phyloP scores from a whole-genome alignment of 108 stramenopile species.

The Conticribra weissflogii region DNA sequence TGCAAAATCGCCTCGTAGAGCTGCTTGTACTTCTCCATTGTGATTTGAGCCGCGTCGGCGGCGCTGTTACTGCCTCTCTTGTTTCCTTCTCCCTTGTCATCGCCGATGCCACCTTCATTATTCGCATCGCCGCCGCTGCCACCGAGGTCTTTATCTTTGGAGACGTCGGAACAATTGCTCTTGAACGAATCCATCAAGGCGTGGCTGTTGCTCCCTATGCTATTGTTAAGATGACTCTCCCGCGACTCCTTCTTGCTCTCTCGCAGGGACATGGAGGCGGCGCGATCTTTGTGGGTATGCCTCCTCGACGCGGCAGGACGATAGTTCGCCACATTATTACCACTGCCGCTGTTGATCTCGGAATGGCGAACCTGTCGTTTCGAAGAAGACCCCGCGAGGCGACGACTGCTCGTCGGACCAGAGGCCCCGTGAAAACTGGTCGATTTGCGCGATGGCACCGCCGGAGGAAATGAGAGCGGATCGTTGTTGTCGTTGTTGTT shows the following conservation, averaged over 20 bases:
- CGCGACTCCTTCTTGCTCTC: too few relatives aligned
- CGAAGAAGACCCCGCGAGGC: too few relatives aligned
- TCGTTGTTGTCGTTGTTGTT: neutral
- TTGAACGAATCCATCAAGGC: too few relatives aligned
- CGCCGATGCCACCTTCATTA: neutral
- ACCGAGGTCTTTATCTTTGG: too few relatives aligned
- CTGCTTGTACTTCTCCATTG: conserved; percentile 8
- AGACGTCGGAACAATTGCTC: too few relatives aligned
- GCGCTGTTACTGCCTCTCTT: neutral
- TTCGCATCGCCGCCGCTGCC: neutral
- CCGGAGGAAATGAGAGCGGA: neutral
- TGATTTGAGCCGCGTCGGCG: neutral
- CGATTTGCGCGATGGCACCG: neutral
- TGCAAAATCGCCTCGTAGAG: conserved; percentile 9
- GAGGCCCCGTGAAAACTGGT: neutral
- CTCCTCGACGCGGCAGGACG: too few relatives aligned
- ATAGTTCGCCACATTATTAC: too few relatives aligned
- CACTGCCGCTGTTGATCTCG: neutral
- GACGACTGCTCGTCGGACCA: neutral
- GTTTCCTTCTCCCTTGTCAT: neutral
- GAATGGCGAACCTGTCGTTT: neutral
- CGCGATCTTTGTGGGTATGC: too few relatives aligned
- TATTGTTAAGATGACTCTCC: too few relatives aligned
- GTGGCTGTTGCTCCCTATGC: too few relatives aligned
- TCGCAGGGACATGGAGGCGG: too few relatives aligned